Evolutionary conservation across 768 basidiomycete genomes (phyloP), one percentile per base, ranked within the genome.

Genomic region (Tubosaeta brunneosetosa): DNA sequence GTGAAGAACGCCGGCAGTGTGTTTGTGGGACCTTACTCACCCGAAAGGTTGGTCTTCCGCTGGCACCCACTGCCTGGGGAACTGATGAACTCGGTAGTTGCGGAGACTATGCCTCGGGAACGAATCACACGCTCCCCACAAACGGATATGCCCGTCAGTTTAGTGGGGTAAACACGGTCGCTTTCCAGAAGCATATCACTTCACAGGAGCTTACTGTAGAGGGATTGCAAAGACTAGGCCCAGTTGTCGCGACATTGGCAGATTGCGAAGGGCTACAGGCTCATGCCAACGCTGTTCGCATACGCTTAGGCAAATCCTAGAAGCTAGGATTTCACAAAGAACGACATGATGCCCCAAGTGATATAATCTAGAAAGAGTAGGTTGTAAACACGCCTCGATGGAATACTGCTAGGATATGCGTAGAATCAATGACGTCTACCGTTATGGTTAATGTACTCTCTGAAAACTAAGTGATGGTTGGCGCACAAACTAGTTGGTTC

Each of bases 111-210:
- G 95, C 95, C 6, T 98, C 95, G 0, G 97, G 97, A 17, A 98
- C 97, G 8, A 99, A 99, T 70, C 97, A 99, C 75, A 98, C 95
- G 0, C 77, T 99, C 22, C 95, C 95, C 34, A 97, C 91, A 10
- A 93, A 92, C 56, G 94, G 95, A 22, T 99, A 94, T 68, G 97
- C 97, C 22, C 85, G 92, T 46, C 97, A 98, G 67, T 99, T 94
- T 75, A 97, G 94, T 60, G 97, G 97, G 5, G 97, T 99, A 60
- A 97, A 95, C 74, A 97, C 95, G 1, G 75, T 82, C 9, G 94
- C 93, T 2, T 99, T 98, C 87, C 94, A 97, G 67, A 99, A 99
- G 71, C 89, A 98, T 68, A 97, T 98, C 61, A 99, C 97, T 13
- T 94, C 92, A 6, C 97, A 98, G 68, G 89, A 97, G 67, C 81